Percentiles rank a stretch among this genome's conserved stretches.
phyloP scores from a whole-genome alignment of 2,329 filamentous ascomycete species.

The Pseudopithomyces chartarum region DNA sequence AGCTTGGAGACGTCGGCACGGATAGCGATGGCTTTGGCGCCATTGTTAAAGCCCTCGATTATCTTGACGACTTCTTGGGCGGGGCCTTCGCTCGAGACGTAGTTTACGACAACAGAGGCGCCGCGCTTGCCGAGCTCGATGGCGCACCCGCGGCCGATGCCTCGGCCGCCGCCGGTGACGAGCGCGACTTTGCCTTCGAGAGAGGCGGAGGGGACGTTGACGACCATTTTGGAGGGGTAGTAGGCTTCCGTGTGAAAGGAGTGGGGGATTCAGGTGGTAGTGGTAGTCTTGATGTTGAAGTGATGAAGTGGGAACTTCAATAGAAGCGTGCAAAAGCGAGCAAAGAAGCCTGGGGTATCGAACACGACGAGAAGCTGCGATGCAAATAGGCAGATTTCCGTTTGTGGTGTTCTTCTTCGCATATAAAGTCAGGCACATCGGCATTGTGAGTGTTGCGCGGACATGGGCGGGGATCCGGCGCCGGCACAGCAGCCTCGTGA shows the following conservation, averaged over 20 bases:
- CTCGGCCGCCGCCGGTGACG: conserved; percentile 67
- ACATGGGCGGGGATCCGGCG: conserved; percentile 23
- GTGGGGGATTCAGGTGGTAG: conserved; percentile 19
- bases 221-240: conserved; percentile 41
- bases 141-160: conserved; percentile 70
- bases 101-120: conserved; percentile 69
- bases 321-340: not conserved
- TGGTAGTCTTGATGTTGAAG: not conserved
- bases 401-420: not conserved
- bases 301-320: not conserved
- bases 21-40: conserved; percentile 60
- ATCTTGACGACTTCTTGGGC: conserved; percentile 55
- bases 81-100: conserved; percentile 59
- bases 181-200: conserved; percentile 62
- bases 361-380: not conserved
- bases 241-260: conserved; percentile 18
- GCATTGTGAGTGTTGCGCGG: not conserved
- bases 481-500: conserved; percentile 11
- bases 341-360: not conserved
- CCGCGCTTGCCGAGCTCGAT: conserved; percentile 70
- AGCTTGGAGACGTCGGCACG: conserved; percentile 63
- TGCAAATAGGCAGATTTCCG: not conserved
- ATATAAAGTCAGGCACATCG: conserved; percentile 3
- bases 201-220: conserved; percentile 54
- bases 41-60: conserved; percentile 53